phyloP scores from a whole-genome alignment of 768 basidiomycete species.

The Leucocoprinus leucothites region DNA sequence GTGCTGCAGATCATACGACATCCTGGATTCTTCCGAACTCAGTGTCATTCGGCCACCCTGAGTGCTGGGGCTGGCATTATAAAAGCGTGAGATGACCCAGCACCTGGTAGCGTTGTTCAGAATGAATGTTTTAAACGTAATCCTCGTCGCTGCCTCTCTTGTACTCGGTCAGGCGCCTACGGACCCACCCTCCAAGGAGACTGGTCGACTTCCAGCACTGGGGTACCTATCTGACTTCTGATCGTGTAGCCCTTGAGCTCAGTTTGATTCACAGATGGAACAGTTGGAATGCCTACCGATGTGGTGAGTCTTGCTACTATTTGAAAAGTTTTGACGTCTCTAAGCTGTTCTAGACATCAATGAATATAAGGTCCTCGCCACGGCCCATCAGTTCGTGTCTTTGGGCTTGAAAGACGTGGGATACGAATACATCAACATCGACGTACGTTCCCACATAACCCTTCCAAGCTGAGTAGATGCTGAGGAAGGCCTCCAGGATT shows the following conservation, averaged over 20 bases:
- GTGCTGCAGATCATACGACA: neutral
- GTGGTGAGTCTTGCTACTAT: slow-evolving; percentile 14
- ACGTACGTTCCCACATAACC: slow-evolving; percentile 28
- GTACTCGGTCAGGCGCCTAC: slow-evolving; percentile 25
- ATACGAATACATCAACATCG: slow-evolving; percentile 51
- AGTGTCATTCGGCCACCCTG: neutral
- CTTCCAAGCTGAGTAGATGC: neutral
- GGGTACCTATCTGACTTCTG: slow-evolving; percentile 27
- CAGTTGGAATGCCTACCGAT: slow-evolving; percentile 48
- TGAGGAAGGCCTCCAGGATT: slow-evolving; percentile 33
- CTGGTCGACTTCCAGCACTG: slow-evolving; percentile 44
- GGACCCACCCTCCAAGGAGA: slow-evolving; percentile 33
- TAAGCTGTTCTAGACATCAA: slow-evolving; percentile 34
- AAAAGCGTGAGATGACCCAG: neutral
- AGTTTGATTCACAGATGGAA: slow-evolving; percentile 40
- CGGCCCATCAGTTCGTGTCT: slow-evolving; percentile 43
- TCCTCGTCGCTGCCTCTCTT: slow-evolving; percentile 4
- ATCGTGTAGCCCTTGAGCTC: neutral
- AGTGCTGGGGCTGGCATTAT: neutral
- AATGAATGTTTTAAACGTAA: slow-evolving; percentile 2
- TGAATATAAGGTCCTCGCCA: slow-evolving; percentile 40
- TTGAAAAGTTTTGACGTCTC: neutral
- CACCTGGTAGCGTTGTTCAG: neutral
- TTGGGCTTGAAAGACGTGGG: slow-evolving; percentile 46
- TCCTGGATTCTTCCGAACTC: neutral